Evolutionary conservation across 2,329 filamentous ascomycete genomes (phyloP).

Genomic region (Neodidymelliopsis sp.): DNA sequence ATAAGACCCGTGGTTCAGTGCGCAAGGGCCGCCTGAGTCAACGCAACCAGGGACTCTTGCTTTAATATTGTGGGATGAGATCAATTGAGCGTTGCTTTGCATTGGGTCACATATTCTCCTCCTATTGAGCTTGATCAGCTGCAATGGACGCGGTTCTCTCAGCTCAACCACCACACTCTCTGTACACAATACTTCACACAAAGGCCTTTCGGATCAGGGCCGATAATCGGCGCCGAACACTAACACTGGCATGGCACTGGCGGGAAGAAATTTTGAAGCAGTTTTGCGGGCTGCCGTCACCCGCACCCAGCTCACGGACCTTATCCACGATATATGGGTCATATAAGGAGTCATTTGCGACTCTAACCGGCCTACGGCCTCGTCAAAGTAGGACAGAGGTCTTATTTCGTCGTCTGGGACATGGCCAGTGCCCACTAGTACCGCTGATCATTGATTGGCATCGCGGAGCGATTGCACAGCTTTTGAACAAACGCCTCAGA

Average conservation of each 20-base stretch:
- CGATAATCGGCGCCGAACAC: slow-evolving; percentile 32
- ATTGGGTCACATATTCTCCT: background rate
- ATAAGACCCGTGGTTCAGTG: slow-evolving; percentile 20
- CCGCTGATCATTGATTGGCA: slow-evolving; percentile 12
- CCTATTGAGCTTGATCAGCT: background rate
- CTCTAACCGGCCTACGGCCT: slow-evolving; percentile 13
- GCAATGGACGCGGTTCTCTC: background rate
- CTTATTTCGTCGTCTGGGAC: slow-evolving; percentile 8
- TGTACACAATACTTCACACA: slow-evolving; percentile 8
- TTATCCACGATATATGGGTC: slow-evolving; percentile 8
- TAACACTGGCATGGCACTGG: slow-evolving; percentile 27
- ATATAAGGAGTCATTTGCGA: slow-evolving; percentile 18
- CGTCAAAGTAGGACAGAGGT: slow-evolving; percentile 13
- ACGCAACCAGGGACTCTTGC: slow-evolving; percentile 9
- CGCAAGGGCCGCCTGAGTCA: slow-evolving; percentile 17
- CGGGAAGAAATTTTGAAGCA: slow-evolving; percentile 34
- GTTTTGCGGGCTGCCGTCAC: slow-evolving; percentile 16
- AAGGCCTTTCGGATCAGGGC: slow-evolving; percentile 14
- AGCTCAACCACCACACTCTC: background rate
- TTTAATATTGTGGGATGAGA: background rate
- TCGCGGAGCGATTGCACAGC: slow-evolving; percentile 11
- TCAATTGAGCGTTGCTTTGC: background rate
- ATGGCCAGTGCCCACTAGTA: slow-evolving; percentile 15
- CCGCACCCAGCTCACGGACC: slow-evolving; percentile 16
- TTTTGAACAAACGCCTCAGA: slow-evolving; percentile 14